Base-by-base conservation (phyloP, 1,284 basidiomycete species). In the Leucoagaricus sp. region DNA sequence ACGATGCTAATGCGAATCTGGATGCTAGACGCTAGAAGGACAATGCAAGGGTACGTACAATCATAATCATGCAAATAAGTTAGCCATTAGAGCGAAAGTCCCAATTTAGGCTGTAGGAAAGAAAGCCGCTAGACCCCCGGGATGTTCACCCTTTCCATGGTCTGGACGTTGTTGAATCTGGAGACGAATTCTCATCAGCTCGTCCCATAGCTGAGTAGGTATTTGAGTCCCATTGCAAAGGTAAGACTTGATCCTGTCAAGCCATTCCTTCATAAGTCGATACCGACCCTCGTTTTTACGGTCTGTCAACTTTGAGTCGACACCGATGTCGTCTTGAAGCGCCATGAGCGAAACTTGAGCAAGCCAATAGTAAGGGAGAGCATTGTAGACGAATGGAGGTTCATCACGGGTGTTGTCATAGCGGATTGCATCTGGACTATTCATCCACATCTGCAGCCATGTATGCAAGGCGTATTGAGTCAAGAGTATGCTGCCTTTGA, bases 301-400 rank as follows among this genome's bases (percentile, higher is more conserved):
- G 53, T 72, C 74, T 26, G 68, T 65, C 17, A 64, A 71, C 34
- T 73, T 45, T 70, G 59, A 51, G 69, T 67, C 66, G 78, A 78
- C 45, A 75, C 75, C 50, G 79, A 70, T 3, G 74, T 63, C 25
- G 60, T 84, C 79, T 64, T 82, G 81, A 62, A 78, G 73, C 31
- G 80, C 81, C 48, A 82, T 66, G 36, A 85, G 67, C 15, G 78
- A 74, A 33, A 82, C 75, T 65, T 84, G 79, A 4, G 79, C 81
- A 33, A 87, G 75, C 84, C 83, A 86, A 64, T 85, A 86, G 67
- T 83, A 83, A 9, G 83, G 83, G 38, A 84, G 68, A 17, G 79
- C 78, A 64, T 80, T 75, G 63, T 66, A 73, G 26, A 75, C 69
- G 68, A 84, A 84, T 7, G 75, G 74, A 36, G 76, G 74, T 52